Evolutionary conservation across 306 rosid genomes (phyloP), one percentile per base, ranked within the genome.

Genomic region (Malus orientalis): DNA sequence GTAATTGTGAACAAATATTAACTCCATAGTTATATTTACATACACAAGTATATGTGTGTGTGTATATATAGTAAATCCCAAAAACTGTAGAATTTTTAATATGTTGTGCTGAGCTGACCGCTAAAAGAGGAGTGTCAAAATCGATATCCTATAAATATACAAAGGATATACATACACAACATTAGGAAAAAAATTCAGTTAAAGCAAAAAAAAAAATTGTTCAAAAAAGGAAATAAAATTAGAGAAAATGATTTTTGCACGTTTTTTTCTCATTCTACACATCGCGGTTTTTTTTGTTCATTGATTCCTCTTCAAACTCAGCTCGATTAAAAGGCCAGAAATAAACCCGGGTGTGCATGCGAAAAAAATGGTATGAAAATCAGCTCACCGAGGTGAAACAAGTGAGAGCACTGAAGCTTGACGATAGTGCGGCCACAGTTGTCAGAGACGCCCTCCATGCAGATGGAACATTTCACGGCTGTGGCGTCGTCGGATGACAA

Each of bases 361-460:
- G 20, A 5, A 49, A 49, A 49, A 15, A 16, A 49, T 1, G 8
- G 20, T 49, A 2, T 16, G 20, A 49, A 49, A 49, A 15, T 49
- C 1, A 49, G 20, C 79, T 74, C 15, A 80, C 83, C 76, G 4
- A 80, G 36, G 55, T 80, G 83, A 27, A 74, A 80, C 23, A 18
- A 11, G 19, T 80, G 75, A 20, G 27, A 30, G 79, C 79, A 80
- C 4, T 53, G 70, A 30, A 74, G 79, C 58, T 11, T 74, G 58
- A 80, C 76, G 11, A 51, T 66, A 1, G 71, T 74, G 49, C 75
- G 66, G 58, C 44, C 79, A 51, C 76, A 74, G 4, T 38, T 12
- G 3, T 49, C 66, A 5, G 71, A 69, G 3, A 80, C 33, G 1
- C 51, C 75, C 0, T 80, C 67, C 58, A 74, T 61, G 71, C 79